A percentile compares a stretch with the other conserved stretches of the same genome.
Conservation (phyloP, 768 basidiomycete species). For the Mycena rebaudengoi region DNA sequence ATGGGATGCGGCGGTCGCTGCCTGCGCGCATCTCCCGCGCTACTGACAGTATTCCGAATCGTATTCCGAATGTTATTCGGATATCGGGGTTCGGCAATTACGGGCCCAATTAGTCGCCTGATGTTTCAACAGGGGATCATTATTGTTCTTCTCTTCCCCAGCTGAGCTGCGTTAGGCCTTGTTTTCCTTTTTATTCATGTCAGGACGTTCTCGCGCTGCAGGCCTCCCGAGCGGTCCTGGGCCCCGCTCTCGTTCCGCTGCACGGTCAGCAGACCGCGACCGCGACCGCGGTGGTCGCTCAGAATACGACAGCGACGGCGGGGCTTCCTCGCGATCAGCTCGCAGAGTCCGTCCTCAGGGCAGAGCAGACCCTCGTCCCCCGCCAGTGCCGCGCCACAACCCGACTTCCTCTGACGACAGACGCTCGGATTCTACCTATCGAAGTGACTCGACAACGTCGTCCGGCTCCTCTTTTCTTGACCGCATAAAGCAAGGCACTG, state of each 20-base stretch:
- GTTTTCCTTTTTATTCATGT: constrained; percentile 22
- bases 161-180: constrained; percentile 35
- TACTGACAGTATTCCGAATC: too few species aligned
- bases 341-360: constrained; percentile 32
- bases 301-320: too few species aligned
- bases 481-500: constrained; percentile 40
- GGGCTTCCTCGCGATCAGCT: constrained; percentile 11
- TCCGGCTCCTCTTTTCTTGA: constrained; percentile 46
- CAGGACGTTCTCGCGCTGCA: constrained; percentile 31
- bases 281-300: too few species aligned
- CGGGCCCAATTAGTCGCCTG: too few species aligned
- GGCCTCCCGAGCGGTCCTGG: constrained; percentile 51
- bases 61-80: too few species aligned
- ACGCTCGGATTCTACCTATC: constrained; percentile 23
- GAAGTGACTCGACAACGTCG: constrained; percentile 20
- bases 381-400: constrained; percentile 21
- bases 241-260: constrained; percentile 47
- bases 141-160: neutral
- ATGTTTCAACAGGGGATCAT: neutral
- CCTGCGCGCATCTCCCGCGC: too few species aligned
- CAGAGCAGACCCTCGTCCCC: neutral
- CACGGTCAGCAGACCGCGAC: constrained; percentile 7
- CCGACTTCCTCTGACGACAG: constrained; percentile 13
- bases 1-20: too few species aligned
- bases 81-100: too few species aligned